Evolutionary conservation across 169 alveolate species (phyloP).

Genomic region (Plasmodium gonderi): DNA sequence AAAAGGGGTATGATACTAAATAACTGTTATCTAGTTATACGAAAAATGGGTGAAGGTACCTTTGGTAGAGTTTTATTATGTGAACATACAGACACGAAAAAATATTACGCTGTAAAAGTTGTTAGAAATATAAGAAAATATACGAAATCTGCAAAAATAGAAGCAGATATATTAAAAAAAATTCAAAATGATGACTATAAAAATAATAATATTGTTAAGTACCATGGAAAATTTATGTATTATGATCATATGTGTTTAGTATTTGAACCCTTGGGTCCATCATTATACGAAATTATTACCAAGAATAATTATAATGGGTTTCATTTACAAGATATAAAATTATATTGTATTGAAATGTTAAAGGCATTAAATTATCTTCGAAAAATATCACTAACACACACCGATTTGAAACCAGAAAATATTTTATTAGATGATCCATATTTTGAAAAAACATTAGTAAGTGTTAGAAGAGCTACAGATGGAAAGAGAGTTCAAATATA

Average conservation of each 20-base stretch:
- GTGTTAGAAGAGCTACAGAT: constrained; percentile 81
- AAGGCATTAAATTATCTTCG: constrained; percentile 94
- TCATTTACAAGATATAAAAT: constrained; percentile 91
- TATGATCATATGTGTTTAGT: constrained; percentile 93
- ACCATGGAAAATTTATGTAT: constrained; percentile 91
- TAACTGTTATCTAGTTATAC: constrained; percentile 87
- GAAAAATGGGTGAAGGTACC: constrained; percentile 97
- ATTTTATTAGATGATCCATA: constrained; percentile 90
- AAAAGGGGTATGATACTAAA: constrained; percentile 82
- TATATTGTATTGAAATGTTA: constrained; percentile 93
- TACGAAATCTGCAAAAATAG: constrained; percentile 96
- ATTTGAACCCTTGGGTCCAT: constrained; percentile 96
- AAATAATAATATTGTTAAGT: constrained; percentile 91
- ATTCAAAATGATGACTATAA: constrained; percentile 86
- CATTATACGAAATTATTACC: constrained; percentile 95
- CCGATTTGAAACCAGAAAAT: constrained; percentile 99
- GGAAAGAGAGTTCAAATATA: constrained; percentile 37
- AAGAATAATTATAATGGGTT: constrained; percentile 95
- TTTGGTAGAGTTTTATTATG: constrained; percentile 97
- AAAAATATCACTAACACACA: constrained; percentile 93
- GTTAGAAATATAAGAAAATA: constrained; percentile 95
- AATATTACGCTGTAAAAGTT: constrained; percentile 92
- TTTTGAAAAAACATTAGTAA: constrained; percentile 80
- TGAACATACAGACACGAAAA: constrained; percentile 85
- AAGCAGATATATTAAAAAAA: constrained; percentile 92